Percentiles rank a stretch among this genome's conserved stretches.
phyloP scores from a whole-genome alignment of 2,329 filamentous ascomycete species.

The Fusarium nematophilum region DNA sequence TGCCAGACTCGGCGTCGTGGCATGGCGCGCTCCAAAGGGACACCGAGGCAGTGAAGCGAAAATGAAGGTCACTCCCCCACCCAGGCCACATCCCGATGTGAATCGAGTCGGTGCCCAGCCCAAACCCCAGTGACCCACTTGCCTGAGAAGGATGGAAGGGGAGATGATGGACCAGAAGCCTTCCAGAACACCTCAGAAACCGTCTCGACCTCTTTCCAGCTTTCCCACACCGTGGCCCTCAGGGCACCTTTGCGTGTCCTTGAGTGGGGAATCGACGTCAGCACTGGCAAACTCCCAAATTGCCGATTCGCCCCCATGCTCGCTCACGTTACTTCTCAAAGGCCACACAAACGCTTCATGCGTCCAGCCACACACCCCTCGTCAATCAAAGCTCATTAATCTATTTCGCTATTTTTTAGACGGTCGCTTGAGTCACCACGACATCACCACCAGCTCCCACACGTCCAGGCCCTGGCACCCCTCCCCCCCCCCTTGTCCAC shows the following conservation, averaged over 20 bases:
- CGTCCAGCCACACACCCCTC: background rate
- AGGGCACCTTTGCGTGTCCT: background rate
- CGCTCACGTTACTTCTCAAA: slow-evolving; percentile 14
- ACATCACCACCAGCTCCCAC: slow-evolving; percentile 13
- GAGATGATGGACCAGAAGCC: slow-evolving; percentile 36
- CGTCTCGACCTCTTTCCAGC: slow-evolving; percentile 27
- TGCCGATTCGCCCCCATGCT: slow-evolving; percentile 13
- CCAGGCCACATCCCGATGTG: no score
- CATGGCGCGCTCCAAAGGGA: slow-evolving; percentile 20
- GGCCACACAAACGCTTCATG: slow-evolving; percentile 11
- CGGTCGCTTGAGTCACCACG: slow-evolving; percentile 28
- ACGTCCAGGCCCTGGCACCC: slow-evolving; percentile 14
- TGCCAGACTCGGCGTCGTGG: slow-evolving; percentile 32
- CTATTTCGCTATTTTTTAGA: slow-evolving; percentile 14
- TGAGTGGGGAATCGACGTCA: slow-evolving; percentile 20
- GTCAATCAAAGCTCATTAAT: slow-evolving; percentile 9
- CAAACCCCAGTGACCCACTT: slow-evolving; percentile 6
- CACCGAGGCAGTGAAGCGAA: slow-evolving; percentile 13
- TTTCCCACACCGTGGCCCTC: slow-evolving; percentile 11
- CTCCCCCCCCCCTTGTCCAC: slow-evolving; percentile 27
- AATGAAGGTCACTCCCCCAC: slow-evolving; percentile 13
- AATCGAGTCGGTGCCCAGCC: slow-evolving; percentile 3
- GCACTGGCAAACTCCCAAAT: slow-evolving; percentile 19
- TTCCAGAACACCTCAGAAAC: slow-evolving; percentile 39
- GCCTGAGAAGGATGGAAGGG: slow-evolving; percentile 13